Conservation (phyloP, 1,139 yeast genomes). For the Meyerozyma elateridarum region DNA sequence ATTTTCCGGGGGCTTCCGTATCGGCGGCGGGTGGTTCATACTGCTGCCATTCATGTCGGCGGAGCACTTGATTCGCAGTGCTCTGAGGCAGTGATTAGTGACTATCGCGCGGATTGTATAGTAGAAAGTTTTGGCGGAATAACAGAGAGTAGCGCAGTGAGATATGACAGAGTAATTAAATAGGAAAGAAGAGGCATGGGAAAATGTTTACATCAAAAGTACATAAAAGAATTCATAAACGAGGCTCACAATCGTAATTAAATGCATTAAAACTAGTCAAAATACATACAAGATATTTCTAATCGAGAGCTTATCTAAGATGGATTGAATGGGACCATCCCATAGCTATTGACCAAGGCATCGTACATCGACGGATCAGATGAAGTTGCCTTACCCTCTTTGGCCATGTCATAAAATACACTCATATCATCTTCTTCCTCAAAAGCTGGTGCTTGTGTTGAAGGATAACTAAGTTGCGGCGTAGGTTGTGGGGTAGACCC, state of each 20-base stretch:
- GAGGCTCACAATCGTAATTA: too few relatives aligned
- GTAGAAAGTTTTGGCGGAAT: neutral
- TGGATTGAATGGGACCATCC: slow-evolving; percentile 35
- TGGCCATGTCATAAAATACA: slow-evolving; percentile 11
- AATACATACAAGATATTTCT: too few relatives aligned
- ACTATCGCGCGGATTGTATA: neutral
- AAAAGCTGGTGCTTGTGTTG: slow-evolving; percentile 12
- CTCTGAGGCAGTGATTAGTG: neutral
- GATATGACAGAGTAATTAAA: neutral
- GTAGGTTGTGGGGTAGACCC: slow-evolving; percentile 15
- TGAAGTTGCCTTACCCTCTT: slow-evolving; percentile 2
- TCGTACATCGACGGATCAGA: slow-evolving; percentile 13
- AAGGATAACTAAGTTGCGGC: slow-evolving; percentile 2
- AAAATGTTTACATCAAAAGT: too few relatives aligned
- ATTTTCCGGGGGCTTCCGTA: slow-evolving; percentile 1
- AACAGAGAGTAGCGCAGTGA: neutral
- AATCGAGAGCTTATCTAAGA: too few relatives aligned
- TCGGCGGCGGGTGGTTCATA: neutral
- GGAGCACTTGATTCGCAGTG: too few relatives aligned
- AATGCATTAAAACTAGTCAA: too few relatives aligned
- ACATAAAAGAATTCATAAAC: too few relatives aligned
- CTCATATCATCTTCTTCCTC: slow-evolving; percentile 34
- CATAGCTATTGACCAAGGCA: slow-evolving; percentile 24
- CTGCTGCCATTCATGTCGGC: neutral
- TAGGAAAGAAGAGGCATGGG: neutral